Percentiles rank a stretch among this genome's conserved stretches.
phyloP scores from a whole-genome alignment of 2,329 filamentous ascomycete species.

The Ceratocystis eucalypticola region DNA sequence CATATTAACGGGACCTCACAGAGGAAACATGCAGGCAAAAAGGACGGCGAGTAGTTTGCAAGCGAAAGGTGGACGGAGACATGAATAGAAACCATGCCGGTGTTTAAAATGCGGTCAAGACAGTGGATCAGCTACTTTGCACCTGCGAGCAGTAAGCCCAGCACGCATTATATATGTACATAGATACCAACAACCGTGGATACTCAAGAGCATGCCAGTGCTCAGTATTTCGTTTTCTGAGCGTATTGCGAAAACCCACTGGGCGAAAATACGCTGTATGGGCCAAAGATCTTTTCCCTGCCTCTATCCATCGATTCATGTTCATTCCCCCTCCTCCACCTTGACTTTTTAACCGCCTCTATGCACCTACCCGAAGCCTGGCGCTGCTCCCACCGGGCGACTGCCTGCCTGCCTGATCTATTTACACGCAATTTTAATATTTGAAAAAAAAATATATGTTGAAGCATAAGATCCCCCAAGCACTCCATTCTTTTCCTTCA shows the following conservation, averaged over 20 bases:
- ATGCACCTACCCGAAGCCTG: background rate
- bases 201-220: too few relatives aligned
- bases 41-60: background rate
- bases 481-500: too few relatives aligned
- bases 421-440: background rate
- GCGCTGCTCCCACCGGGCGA: background rate
- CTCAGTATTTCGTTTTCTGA: background rate
- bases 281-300: background rate
- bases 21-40: background rate
- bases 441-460: too few relatives aligned
- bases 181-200: too few relatives aligned
- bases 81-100: background rate
- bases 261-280: background rate
- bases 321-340: background rate
- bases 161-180: too few relatives aligned
- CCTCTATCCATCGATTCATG: too few relatives aligned
- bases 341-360: background rate
- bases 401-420: background rate
- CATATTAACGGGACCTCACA: background rate
- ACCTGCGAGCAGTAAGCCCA: background rate
- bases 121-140: background rate
- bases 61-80: background rate
- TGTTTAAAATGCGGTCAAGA: background rate
- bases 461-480: too few relatives aligned
- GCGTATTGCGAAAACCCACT: background rate